A percentile compares a stretch with the other conserved stretches of the same genome.
phyloP scores from a whole-genome alignment of 441 rosid species.

The Euphorbia celastroides region DNA sequence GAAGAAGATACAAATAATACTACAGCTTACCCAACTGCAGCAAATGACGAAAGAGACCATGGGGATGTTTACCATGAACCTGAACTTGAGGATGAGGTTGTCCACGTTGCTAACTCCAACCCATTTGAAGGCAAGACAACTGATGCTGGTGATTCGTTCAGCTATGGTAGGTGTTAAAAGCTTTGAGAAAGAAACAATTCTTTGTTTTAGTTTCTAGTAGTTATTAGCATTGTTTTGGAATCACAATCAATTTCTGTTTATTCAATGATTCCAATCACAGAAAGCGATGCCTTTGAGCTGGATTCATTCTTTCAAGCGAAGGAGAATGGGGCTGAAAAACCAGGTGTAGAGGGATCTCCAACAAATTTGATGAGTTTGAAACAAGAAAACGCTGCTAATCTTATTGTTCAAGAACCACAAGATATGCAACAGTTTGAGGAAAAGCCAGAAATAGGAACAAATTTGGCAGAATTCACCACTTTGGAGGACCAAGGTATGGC shows the following conservation, averaged over 20 bases:
- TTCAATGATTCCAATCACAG: slow-evolving; percentile 20
- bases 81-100: slow-evolving; percentile 11
- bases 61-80: too few species aligned
- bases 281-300: slow-evolving; percentile 15
- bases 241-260: not conserved
- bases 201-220: not conserved
- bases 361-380: not conserved
- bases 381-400: not conserved
- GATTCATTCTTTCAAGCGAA: slow-evolving; percentile 14
- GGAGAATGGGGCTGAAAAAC: slow-evolving; percentile 13
- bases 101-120: not conserved
- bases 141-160: slow-evolving; percentile 10
- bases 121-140: slow-evolving; percentile 2
- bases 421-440: not conserved
- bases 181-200: not conserved
- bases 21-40: too few species aligned
- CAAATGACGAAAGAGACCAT: too few species aligned
- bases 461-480: not conserved
- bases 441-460: not conserved
- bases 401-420: not conserved
- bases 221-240: not conserved
- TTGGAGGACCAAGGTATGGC: slow-evolving; percentile 16
- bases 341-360: slow-evolving; percentile 1
- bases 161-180: slow-evolving; percentile 18
- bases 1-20: too few species aligned